Conservation (phyloP, 139 green algal genomes). For the Marvania coccoides region DNA sequence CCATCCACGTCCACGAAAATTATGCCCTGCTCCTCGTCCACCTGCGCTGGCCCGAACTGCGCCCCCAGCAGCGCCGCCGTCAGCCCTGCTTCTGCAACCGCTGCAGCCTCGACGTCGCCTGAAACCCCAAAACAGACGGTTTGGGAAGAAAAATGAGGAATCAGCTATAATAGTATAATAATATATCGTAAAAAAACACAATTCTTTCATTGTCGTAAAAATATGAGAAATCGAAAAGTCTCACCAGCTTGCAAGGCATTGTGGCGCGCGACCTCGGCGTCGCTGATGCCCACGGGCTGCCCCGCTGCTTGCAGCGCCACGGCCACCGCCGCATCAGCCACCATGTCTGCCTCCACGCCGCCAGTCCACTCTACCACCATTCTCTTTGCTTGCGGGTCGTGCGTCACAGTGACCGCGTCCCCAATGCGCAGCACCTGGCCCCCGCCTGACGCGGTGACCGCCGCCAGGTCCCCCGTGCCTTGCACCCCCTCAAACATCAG, state of each 20-base stretch:
- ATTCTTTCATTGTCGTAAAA: too few species aligned
- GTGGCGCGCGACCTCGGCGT: slow-evolving; percentile 35
- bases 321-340: slow-evolving; percentile 90
- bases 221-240: too few species aligned
- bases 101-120: slow-evolving; percentile 37
- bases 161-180: too few species aligned
- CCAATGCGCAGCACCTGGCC: slow-evolving; percentile 24
- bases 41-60: slow-evolving; percentile 63
- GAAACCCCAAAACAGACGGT: too few species aligned
- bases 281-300: slow-evolving; percentile 34
- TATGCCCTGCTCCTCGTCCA: slow-evolving; percentile 39
- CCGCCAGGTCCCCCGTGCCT: slow-evolving; percentile 24
- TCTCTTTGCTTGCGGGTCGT: slow-evolving; percentile 6
- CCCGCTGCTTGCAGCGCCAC: slow-evolving; percentile 67
- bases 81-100: slow-evolving; percentile 48
- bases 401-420: slow-evolving; percentile 23
- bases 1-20: slow-evolving; percentile 44
- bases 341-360: slow-evolving; percentile 72
- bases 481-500: slow-evolving; percentile 85
- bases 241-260: slow-evolving; percentile 16
- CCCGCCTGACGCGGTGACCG: background rate
- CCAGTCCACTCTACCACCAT: slow-evolving; percentile 86
- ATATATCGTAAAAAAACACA: too few species aligned
- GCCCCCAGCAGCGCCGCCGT: slow-evolving; percentile 53
- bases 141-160: too few species aligned